These are phyloP conservation scores for Casuarina equisetifolia DNA, from an alignment of 306 rosid genomes.

Conservation along the genomic window DNA sequence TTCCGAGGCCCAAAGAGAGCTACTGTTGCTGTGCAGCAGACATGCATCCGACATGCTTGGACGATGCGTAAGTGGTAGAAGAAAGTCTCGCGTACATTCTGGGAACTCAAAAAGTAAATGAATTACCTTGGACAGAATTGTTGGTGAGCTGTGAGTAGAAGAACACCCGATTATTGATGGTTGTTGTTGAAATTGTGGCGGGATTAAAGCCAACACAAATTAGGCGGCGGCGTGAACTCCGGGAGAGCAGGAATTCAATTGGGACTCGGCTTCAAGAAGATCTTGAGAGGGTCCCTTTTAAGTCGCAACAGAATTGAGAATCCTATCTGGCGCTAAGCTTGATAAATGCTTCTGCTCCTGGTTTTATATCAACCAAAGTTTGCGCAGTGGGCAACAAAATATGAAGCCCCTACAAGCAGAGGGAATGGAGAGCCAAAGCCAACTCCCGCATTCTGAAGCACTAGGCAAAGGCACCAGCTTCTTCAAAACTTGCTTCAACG, in stretches of 20 bases:
- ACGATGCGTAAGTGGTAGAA: too few relatives aligned
- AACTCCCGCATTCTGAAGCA: slow-evolving; percentile 30
- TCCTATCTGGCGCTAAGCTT: neutral
- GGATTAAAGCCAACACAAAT: too few relatives aligned
- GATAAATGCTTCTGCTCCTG: neutral
- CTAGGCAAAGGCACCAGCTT: slow-evolving; percentile 48
- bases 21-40: too few relatives aligned
- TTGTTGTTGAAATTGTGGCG: neutral
- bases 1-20: too few relatives aligned
- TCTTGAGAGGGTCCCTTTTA: too few relatives aligned
- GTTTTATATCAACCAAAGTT: neutral
- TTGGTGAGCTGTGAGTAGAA: neutral
- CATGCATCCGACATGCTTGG: too few relatives aligned
- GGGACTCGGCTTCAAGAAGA: too few relatives aligned
- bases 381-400: neutral
- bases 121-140: neutral
- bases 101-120: neutral
- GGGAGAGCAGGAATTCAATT: neutral
- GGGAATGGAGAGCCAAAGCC: slow-evolving; percentile 53
- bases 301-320: neutral
- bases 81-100: too few relatives aligned
- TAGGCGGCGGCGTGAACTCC: too few relatives aligned
- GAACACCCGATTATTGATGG: neutral
- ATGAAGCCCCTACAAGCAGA: slow-evolving; percentile 1
- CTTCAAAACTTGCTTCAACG: slow-evolving; percentile 66